Base-by-base conservation (phyloP, 129 eudicot species). In the Apium graveolens region DNA sequence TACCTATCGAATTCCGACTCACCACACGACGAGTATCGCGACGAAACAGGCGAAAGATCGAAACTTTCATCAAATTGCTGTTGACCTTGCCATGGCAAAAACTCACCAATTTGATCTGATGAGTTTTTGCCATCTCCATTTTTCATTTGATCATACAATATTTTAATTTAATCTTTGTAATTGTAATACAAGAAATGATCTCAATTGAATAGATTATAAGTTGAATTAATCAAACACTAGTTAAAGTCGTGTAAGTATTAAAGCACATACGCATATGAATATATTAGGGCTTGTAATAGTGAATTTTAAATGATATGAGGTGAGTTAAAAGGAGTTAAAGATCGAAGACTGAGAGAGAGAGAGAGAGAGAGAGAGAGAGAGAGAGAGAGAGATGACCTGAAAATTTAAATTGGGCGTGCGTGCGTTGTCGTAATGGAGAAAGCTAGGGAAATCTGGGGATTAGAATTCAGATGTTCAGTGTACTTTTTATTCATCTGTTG, bases 1-100 rank as follows among this genome's bases (percentile, higher is more conserved):
- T 88, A 94, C 83, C 95, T 86, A 62, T 91, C 98, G 76, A 89
- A 91, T 77, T 94, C 97, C 31, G 97, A 94, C 72, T 94, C 97
- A 24, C 88, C 98, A 74, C 93, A 94, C 6, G 98, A 94, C 0
- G 98, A 91, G 83, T 91, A 91, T 21, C 76, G 87, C 0, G 98
- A 89, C 29, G 89, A 84, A 74, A 83, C 73, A 1, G 93, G 88
- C 1, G 90, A 86, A 24, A 57, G 57, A 11, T 80, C 80, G 80
- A 69, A 86, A 44, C 74, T 81, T 35, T 74, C 89, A 48, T 78
- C 86, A 27, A 85, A 81, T 39, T 82, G 84, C 45, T 48, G 85
- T 51, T 48, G 85, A 78, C 32, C 85, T 45, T 82, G 85, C 85
- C 88, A 84, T 11, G 46, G 84, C 63, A 53, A 53, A 68, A 76